Conservation (phyloP, 2,329 filamentous ascomycete species). For the Cytospora leucostoma region DNA sequence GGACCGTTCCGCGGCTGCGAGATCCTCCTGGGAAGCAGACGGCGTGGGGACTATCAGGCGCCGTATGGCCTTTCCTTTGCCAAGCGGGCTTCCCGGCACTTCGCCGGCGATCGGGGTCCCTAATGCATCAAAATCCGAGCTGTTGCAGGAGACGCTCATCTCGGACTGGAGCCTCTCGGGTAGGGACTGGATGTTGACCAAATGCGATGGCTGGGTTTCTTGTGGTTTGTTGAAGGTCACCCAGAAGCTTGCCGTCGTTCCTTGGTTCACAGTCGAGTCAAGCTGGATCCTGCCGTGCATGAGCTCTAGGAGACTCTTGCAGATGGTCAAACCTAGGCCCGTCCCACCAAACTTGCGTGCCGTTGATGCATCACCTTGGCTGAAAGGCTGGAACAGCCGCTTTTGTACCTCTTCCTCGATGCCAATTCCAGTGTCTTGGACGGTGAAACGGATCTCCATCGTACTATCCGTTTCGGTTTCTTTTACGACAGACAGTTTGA, state of each 20-base stretch:
- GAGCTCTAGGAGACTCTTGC: slow-evolving; percentile 76
- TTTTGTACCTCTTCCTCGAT: slow-evolving; percentile 77
- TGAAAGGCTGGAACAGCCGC: slow-evolving; percentile 77
- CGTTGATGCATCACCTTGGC: slow-evolving; percentile 78
- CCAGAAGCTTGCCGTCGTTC: slow-evolving; percentile 75
- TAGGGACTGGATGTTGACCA: slow-evolving; percentile 64
- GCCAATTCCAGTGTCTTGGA: slow-evolving; percentile 79
- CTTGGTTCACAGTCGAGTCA: slow-evolving; percentile 65
- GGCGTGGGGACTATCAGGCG: slow-evolving; percentile 39
- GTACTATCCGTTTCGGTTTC: slow-evolving; percentile 64
- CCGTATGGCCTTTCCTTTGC: slow-evolving; percentile 35
- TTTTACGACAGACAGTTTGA: slow-evolving; percentile 66
- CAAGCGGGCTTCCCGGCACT: slow-evolving; percentile 28
- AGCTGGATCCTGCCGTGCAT: slow-evolving; percentile 77
- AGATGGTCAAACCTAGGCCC: slow-evolving; percentile 76
- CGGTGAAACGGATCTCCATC: slow-evolving; percentile 68
- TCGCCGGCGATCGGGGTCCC: slow-evolving; percentile 43
- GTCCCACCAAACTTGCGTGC: slow-evolving; percentile 78
- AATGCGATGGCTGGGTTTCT: slow-evolving; percentile 45
- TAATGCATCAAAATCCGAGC: slow-evolving; percentile 60
- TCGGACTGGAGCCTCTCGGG: slow-evolving; percentile 68
- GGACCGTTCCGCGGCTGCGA: slow-evolving; percentile 59
- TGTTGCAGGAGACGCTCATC: slow-evolving; percentile 65
- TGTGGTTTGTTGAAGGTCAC: slow-evolving; percentile 75
- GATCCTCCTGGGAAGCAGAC: slow-evolving; percentile 44